Base-by-base conservation (phyloP, 1,284 basidiomycete genomes). In the Hortiboletus rubellus region DNA sequence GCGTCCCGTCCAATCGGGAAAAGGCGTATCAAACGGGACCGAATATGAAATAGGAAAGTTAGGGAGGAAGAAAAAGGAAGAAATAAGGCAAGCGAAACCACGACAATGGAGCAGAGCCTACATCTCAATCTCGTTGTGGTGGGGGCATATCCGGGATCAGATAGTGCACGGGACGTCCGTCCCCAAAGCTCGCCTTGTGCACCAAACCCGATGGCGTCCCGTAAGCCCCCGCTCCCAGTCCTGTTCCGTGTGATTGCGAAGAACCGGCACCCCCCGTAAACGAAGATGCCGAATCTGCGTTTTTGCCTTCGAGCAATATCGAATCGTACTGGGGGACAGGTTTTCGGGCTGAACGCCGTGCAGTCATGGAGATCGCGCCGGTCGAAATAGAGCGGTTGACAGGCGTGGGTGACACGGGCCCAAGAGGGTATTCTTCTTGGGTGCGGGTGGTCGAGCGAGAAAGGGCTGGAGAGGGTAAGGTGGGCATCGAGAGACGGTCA, bases 271-370 rank as follows among this genome's bases (percentile, higher is more conserved):
- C 58, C 11, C 27, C 62, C n/a, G 69, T 66, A 14, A 57, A 31
- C 7, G 55, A 61, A 14, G 69, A 70, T 27, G 54, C 57, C 18
- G 66, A 60, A 44, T 69, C 71, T 40, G 48, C 31, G 17, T 50
- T 60, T 31, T 49, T 41, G 46, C 61, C 59, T 54, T 72, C 69
- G 27, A 48, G 34, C 34, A 67, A 48, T 50, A 66, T 58, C 36
- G 67, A 63, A 58, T 75, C 69, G 60, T 82, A 79, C 27, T 71
- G 67, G 17, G 79, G 79, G 18, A 79, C 78, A 3, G 79, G 79
- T 66, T 80, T 80, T 48, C 76, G 70, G 24, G 77, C 68, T 49
- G 70, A 66, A 30, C 73, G 75, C 6, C 67, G 72, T 50, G 52
- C 41, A 15, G 34, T 37, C 38, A 46, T 37, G 30, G 70, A 61